These are phyloP conservation scores for Saccharomycopsis amapae DNA, from an alignment of 805 yeast species.

Conservation along the genomic window DNA sequence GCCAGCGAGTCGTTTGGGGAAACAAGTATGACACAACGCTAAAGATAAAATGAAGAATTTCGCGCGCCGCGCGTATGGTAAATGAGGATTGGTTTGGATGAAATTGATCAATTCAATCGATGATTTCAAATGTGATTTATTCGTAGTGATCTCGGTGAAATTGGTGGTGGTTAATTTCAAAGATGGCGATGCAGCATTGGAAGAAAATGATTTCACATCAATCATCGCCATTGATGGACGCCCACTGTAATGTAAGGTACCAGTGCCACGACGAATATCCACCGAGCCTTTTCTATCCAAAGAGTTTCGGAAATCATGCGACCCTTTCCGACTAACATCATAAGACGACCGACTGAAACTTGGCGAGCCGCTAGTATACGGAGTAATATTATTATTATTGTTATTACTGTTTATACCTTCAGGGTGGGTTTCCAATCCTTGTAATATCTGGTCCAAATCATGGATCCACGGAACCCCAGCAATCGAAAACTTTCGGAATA, in stretches of 20 bases:
- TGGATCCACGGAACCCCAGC: conserved; percentile 90
- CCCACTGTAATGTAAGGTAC: conserved; percentile 38
- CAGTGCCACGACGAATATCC: conserved; percentile 35
- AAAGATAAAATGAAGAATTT: conserved; percentile 73
- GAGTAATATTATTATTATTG: too few species aligned
- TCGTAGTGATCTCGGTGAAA: neutral
- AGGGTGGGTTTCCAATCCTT: conserved; percentile 23
- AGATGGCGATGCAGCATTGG: neutral
- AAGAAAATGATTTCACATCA: conserved; percentile 5
- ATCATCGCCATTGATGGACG: conserved; percentile 54
- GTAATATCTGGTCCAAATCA: conserved; percentile 46
- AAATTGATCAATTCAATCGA: conserved; percentile 62
- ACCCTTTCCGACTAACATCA: too few species aligned
- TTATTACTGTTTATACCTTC: too few species aligned
- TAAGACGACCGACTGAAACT: neutral
- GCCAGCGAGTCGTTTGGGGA: conserved; percentile 49
- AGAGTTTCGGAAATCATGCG: neutral
- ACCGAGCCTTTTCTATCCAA: conserved; percentile 20
- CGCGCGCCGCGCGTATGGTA: conserved; percentile 63
- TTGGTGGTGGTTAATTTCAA: neutral
- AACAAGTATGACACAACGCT: conserved; percentile 85
- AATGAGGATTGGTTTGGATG: conserved; percentile 64
- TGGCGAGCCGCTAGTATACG: neutral
- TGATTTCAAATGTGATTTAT: conserved; percentile 26
- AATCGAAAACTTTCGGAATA: conserved; percentile 80